Base-by-base conservation (phyloP, 2,329 filamentous ascomycete genomes). In the Bipolaris oryzae region DNA sequence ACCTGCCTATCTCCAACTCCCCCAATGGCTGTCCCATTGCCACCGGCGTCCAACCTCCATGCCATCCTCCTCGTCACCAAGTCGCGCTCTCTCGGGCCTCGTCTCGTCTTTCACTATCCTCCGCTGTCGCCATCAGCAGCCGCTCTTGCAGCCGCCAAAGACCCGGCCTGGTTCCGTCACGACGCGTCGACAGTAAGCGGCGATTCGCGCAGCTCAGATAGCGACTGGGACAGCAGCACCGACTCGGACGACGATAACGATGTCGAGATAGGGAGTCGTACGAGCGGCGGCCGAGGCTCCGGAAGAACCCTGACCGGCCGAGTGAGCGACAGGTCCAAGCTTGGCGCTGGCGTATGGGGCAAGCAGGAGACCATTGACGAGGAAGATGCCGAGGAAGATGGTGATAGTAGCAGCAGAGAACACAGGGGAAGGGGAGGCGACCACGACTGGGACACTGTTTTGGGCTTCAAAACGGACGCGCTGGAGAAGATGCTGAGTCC, bases 61-160 rank as follows among this genome's bases (percentile, higher is more conserved):
- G 71, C 76, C 25, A 75, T 78, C 53, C 70, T 78, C 15, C 71
- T 78, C n/a, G 68, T 78, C 15, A 76, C 72, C 15, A 71, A 75
- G 58, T 76, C 73, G 57, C 74, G 73, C 45, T 74, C 72, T 16
- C 74, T 74, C 25, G 74, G 75, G 5, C 74, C 74, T 3, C 73
- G 74, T 7, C 73, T 78, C n/a, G 74, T 78, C 35, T 78, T 78
- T 60, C 76, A 78, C 60, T 78, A 78, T 42, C 76, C 76, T 21
- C 73, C 73, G 5, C 64, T 76, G n/a, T 75, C 75, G 20, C 70
- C 73, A 2, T 74, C 71, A 6, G 70, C 72, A 1, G 67, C 71
- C n/a, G 68, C 71, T 5, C 67, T 76, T 25, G 69, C 70, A 7
- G 69, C 69, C 7, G 70, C 69, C 42, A 71, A 70, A 37, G 67